Base-by-base conservation (phyloP, 176 grass and related monocot genomes). In the Themeda triandra region DNA sequence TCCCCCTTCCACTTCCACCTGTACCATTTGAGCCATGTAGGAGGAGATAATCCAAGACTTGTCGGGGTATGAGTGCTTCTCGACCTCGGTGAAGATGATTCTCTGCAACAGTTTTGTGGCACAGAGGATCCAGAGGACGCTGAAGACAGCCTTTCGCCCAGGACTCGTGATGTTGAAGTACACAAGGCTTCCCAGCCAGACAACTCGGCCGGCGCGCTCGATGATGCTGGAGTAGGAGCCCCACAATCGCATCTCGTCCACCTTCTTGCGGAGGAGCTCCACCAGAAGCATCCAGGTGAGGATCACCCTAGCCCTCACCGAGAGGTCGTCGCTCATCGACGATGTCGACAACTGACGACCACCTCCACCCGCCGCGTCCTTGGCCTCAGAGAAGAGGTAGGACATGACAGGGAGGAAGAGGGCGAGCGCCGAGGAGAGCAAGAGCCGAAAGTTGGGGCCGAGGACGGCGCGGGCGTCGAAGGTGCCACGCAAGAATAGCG, bases 1-100 rank as follows among this genome's bases (percentile, higher is more conserved):
- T 19, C 1, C 48, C 1, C 5, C 48, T 1, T 6, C 0, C 10
- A 17, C 14, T 0, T 56, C 19, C 4, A 2, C 3, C 1, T 23
- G 2, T 21, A 21, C 5, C 1, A 56, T 56, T 1, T 56, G 0
- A 5, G 18, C 6, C 53, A 58, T 58, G 53, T 58, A 58, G 21
- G 53, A 58, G 21, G 7, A 6, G 53, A 56, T 23, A 2, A 56
- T 19, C 53, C 53, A 13, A 1, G 53, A 13, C 19, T 56, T 56
- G 53, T 13, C 53, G 3, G 17, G 53, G 53, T 58, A 58, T 0
- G 53, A 58, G 21, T 8, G 53, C 53, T 58, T 58, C 53, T 6
- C 21, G 2, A 58, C 21, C 53, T 58, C 53, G 21, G 21, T 58
- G 53, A 58, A 58, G 53, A 6, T 0, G 53, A 58, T 58, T 6